Evolutionary conservation across 495 filamentous ascomycete genomes (phyloP), one percentile per base, ranked within the genome.

Genomic region (Trichocladium antarcticum): DNA sequence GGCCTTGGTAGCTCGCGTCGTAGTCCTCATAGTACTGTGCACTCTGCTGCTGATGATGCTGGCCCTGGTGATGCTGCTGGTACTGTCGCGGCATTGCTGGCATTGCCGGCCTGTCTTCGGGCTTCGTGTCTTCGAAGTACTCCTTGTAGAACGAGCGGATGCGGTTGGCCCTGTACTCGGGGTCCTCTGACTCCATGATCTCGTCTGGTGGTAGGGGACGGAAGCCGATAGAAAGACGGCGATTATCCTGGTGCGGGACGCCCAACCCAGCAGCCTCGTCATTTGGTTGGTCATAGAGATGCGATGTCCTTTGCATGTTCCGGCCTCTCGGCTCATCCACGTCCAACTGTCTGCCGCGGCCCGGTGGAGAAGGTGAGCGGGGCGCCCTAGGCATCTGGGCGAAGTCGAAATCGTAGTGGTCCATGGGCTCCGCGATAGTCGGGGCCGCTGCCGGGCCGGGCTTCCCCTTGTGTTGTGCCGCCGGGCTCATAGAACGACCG

Each of bases 121-220:
- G 72, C 61, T 83, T 85, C 16, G 77, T 81, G 20, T 95, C 89
- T 45, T 98, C 92, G 52, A 98, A 98, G 66, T 97, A 97, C 65
- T 97, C 92, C 64, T 95, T 95, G 70, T 98, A 98, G 70, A 98
- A 98, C 20, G 93, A 97, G 56, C 92, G 80, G 54, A 98, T 97
- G 19, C 93, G 79, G 68, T 95, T 96, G 51, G 92, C 92, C 62
- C 92, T 80, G 67, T 90, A 80, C 68, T 97, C 92, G 2, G 92
- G 86, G 60, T 94, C 86, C n/a, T 88, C 85, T 29, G 85, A 83
- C 20, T 72, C 70, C 38, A 69, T 67, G 29, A 71, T 73, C 20
- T 74, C 75, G 57, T 89, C 85, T 43, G 88, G 87, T 4, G 92
- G 92, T 29, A 98, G 76, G 37, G 92, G 92, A n/a, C 93, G 83